Evolutionary conservation across 345 rosid genomes (phyloP).

Genomic region (Eucalyptus globulus): DNA sequence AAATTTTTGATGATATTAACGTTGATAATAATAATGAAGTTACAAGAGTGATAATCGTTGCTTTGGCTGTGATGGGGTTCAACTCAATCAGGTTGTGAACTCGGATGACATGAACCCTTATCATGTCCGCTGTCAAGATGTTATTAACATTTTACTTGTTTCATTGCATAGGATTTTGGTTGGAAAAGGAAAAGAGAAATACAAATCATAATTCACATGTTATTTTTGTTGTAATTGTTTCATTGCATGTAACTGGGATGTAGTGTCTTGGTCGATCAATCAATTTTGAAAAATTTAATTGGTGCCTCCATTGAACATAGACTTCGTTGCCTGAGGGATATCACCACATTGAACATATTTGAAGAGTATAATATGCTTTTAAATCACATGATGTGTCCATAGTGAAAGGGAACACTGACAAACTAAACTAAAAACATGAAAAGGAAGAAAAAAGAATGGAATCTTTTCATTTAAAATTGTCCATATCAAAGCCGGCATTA

Average conservation of each 20-base stretch:
- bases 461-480: background rate
- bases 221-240: background rate
- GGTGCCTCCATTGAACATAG: background rate
- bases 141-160: too few relatives aligned
- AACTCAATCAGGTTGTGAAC: background rate
- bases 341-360: background rate
- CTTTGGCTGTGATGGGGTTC: background rate
- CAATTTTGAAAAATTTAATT: background rate
- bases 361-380: background rate
- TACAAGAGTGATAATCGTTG: background rate
- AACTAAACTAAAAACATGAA: background rate
- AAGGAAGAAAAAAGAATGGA: background rate
- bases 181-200: background rate
- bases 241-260: background rate
- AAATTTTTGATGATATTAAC: too few relatives aligned
- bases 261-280: background rate
- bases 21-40: background rate
- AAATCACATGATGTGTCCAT: background rate
- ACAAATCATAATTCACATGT: background rate
- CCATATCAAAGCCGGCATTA: fast-evolving
- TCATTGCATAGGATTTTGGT: too few relatives aligned
- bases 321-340: background rate
- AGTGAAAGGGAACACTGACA: background rate
- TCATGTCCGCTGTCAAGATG: background rate
- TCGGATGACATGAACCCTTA: background rate